Conservation (phyloP, 2,329 filamentous ascomycete species). For the Furcasterigmium furcatum region DNA sequence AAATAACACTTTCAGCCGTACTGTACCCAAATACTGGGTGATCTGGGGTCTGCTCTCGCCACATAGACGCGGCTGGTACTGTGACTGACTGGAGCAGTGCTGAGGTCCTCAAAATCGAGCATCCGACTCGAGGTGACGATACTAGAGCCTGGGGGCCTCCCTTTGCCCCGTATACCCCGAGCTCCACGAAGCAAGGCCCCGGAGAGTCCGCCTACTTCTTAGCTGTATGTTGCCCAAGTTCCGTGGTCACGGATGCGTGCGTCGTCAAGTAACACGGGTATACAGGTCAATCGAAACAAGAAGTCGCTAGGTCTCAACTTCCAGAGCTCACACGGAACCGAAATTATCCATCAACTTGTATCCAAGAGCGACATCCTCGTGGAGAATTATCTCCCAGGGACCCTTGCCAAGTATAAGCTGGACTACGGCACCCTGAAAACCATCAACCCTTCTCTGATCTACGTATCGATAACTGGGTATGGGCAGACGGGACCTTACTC, state of each 20-base stretch:
- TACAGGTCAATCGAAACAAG: constrained; percentile 91
- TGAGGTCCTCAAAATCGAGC: too few species aligned
- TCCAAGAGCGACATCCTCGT: constrained; percentile 88
- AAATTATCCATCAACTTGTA: constrained; percentile 81
- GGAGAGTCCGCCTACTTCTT: constrained; percentile 96
- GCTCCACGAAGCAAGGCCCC: constrained; percentile 58
- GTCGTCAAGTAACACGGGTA: constrained; percentile 1
- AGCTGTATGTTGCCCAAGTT: constrained; percentile 52
- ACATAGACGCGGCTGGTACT: too few species aligned
- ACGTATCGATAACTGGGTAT: constrained; percentile 95
- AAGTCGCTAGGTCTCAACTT: constrained; percentile 92
- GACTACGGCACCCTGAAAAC: constrained; percentile 78
- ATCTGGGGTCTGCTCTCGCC: too few species aligned
- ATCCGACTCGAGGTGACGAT: too few species aligned
- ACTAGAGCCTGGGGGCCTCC: too few species aligned
- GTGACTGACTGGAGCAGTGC: too few species aligned
- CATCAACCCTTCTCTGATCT: constrained; percentile 85
- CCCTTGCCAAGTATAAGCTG: constrained; percentile 84
- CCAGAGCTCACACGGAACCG: constrained; percentile 76
- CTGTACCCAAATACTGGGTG: too few species aligned
- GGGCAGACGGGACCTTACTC: constrained; percentile 92
- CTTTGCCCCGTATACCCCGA: too few species aligned
- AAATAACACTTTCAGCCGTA: too few species aligned
- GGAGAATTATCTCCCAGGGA: constrained; percentile 92
- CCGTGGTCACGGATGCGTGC: too few species aligned